Evolutionary conservation across 495 filamentous ascomycete genomes (phyloP).

Genomic region (Hypomontagnella monticulosa): DNA sequence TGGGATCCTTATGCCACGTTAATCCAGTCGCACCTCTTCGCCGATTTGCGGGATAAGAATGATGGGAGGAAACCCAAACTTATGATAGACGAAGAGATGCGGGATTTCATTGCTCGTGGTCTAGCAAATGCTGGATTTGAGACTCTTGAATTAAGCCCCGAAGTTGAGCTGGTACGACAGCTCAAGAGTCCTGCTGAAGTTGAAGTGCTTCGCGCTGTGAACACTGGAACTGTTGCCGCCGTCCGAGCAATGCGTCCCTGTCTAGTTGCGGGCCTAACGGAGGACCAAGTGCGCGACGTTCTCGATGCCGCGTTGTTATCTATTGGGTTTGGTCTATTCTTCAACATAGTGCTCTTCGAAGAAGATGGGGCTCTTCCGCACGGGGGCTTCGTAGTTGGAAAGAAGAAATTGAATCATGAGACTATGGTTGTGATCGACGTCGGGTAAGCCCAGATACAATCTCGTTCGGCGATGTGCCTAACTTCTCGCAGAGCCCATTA

Average conservation of each 20-base stretch:
- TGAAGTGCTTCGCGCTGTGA: constrained; percentile 63
- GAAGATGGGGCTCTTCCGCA: constrained; percentile 64
- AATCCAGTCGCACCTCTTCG: constrained; percentile 45
- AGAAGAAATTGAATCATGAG: constrained; percentile 57
- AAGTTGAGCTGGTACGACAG: constrained; percentile 62
- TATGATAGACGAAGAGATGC: constrained; percentile 68
- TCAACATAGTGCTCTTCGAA: constrained; percentile 67
- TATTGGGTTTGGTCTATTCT: constrained; percentile 61
- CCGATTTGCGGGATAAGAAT: neutral
- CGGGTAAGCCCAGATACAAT: constrained; percentile 47
- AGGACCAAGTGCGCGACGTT: constrained; percentile 59
- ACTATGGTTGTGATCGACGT: constrained; percentile 67
- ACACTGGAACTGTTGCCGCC: constrained; percentile 66
- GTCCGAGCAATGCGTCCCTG: constrained; percentile 64
- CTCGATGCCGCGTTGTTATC: constrained; percentile 60
- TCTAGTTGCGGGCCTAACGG: constrained; percentile 59
- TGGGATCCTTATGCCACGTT: constrained; percentile 65
- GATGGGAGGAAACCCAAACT: constrained; percentile 46
- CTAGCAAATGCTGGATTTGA: constrained; percentile 59
- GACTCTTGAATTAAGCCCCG: constrained; percentile 54
- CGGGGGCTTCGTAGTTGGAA: constrained; percentile 60
- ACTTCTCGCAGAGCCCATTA: constrained; percentile 55
- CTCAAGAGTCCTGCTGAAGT: constrained; percentile 60
- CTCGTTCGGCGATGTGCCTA: constrained; percentile 10
- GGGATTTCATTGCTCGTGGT: constrained; percentile 64